Percentiles rank a stretch among this genome's conserved stretches.
Conservation (phyloP, 73 alveolate genomes). For the Stentor coeruleus region DNA sequence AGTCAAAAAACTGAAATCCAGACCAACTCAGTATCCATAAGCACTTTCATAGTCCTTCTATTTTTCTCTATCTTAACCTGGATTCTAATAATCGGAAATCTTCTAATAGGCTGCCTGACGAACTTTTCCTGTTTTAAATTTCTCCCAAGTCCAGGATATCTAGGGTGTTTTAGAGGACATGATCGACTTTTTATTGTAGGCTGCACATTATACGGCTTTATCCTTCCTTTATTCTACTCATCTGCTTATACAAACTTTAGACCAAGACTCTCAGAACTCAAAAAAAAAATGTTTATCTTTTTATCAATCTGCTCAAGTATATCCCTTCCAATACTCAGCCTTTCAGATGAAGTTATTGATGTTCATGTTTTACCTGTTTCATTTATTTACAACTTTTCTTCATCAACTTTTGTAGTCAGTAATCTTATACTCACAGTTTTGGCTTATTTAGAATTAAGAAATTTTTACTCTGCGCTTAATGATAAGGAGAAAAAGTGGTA, state of each 20-base stretch:
- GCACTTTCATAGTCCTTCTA: too few relatives aligned
- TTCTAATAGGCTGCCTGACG: conserved; percentile 1
- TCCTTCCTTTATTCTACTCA: not conserved
- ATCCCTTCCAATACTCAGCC: not conserved
- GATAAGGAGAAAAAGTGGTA: not conserved
- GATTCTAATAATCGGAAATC: too few relatives aligned
- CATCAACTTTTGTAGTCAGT: not conserved
- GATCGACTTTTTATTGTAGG: conserved; percentile 5
- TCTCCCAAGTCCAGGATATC: not conserved
- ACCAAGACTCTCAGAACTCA: not conserved
- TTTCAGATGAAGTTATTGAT: not conserved
- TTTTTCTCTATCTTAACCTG: too few relatives aligned
- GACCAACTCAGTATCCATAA: too few relatives aligned
- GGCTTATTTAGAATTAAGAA: not conserved
- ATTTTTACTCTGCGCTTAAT: not conserved
- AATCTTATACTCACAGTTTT: not conserved
- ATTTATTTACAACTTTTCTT: conserved; percentile 4
- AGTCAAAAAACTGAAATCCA: too few relatives aligned
- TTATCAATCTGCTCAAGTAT: not conserved
- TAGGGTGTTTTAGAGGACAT: conserved; percentile 23
- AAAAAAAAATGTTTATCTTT: too few relatives aligned
- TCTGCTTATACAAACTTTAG: not conserved
- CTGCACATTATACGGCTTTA: not conserved
- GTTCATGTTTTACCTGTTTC: not conserved
- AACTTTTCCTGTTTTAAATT: conserved; percentile 6